Conservation (phyloP, 2,329 filamentous ascomycete genomes). For the Claviceps fusiformis region DNA sequence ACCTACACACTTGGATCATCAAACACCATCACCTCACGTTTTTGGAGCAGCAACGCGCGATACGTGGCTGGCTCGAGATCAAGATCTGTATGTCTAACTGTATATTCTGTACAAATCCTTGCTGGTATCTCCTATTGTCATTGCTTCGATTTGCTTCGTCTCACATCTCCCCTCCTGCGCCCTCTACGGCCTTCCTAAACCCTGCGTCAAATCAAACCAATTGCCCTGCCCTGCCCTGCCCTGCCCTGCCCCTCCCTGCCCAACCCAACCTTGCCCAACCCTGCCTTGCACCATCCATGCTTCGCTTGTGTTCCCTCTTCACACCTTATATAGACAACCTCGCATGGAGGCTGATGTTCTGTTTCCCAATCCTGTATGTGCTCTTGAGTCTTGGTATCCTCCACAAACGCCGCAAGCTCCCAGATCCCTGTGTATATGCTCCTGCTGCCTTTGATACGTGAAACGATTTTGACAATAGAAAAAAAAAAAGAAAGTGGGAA, state of each 20-base stretch:
- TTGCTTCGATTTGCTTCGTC: conserved; percentile 2
- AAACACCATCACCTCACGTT: too few relatives aligned
- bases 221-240: neutral
- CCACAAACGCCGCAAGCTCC: conserved; percentile 4
- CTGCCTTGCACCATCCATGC: too few relatives aligned
- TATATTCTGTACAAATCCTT: neutral
- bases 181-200: conserved; percentile 4
- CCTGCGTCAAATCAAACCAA: neutral
- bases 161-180: neutral
- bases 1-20: too few relatives aligned
- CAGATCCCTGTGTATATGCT: neutral
- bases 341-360: neutral
- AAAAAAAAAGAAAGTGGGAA: neutral
- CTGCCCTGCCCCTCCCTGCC: neutral
- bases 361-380: neutral
- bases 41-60: too few relatives aligned
- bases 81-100: too few relatives aligned
- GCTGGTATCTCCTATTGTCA: conserved; percentile 6
- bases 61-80: too few relatives aligned
- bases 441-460: neutral
- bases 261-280: too few relatives aligned
- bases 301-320: too few relatives aligned
- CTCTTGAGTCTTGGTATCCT: conserved; percentile 7
- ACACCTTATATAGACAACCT: neutral
- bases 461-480: neutral